Percentiles rank a stretch among this genome's conserved stretches.
phyloP scores from a whole-genome alignment of 768 basidiomycete genomes.

The Trametes meyenii region DNA sequence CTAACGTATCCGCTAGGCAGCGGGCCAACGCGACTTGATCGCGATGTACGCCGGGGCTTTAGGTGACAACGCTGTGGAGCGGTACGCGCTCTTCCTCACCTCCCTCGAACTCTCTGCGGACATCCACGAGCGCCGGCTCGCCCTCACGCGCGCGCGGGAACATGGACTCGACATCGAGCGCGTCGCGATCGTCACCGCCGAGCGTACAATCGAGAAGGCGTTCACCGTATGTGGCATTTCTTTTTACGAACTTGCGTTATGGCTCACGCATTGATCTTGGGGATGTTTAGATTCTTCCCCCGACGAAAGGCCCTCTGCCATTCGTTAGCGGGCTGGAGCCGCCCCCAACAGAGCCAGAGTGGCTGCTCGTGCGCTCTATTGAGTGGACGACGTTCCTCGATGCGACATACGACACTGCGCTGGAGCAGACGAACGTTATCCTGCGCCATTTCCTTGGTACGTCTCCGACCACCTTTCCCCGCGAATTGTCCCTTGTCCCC shows the following conservation, averaged over 20 bases:
- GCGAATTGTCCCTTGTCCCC: not conserved
- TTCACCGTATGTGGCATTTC: constrained; percentile 51
- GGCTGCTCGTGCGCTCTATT: constrained; percentile 77
- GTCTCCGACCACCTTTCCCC: constrained; percentile 28
- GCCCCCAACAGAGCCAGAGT: constrained; percentile 58
- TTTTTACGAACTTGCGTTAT: not conserved
- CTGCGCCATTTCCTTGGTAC: constrained; percentile 87
- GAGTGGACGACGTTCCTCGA: constrained; percentile 90
- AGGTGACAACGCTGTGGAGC: constrained; percentile 88
- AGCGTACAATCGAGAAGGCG: constrained; percentile 71
- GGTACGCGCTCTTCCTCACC: constrained; percentile 89
- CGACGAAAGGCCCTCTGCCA: constrained; percentile 58
- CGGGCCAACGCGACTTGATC: constrained; percentile 82
- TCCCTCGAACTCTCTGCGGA: constrained; percentile 70
- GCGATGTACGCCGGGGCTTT: constrained; percentile 93
- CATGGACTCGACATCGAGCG: constrained; percentile 82
- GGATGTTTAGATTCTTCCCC: constrained; percentile 50
- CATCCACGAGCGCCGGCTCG: constrained; percentile 62
- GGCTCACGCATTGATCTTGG: not conserved
- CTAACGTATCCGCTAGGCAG: constrained; percentile 46
- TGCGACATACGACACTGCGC: constrained; percentile 72
- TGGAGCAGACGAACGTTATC: constrained; percentile 87
- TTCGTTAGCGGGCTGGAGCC: constrained; percentile 60
- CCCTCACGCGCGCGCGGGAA: constrained; percentile 75
- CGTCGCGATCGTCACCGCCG: constrained; percentile 82